Conservation (phyloP, 768 basidiomycete genomes). For the Mycena vitilis region DNA sequence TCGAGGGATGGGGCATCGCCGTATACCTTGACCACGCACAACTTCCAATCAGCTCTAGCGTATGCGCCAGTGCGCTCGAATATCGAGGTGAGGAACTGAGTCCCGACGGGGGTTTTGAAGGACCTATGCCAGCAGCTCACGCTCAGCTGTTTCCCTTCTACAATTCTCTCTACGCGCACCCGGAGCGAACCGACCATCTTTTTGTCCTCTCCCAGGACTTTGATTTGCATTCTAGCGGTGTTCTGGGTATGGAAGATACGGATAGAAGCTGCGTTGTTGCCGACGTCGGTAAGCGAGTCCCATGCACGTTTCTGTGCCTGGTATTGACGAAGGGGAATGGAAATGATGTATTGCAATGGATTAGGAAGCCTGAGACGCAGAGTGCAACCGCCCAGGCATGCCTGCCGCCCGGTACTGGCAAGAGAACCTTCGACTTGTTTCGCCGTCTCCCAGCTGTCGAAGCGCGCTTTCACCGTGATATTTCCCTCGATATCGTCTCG, state of each 20-base stretch:
- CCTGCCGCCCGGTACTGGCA: conserved; percentile 44
- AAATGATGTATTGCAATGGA: conserved; percentile 63
- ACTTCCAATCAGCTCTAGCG: conserved; percentile 60
- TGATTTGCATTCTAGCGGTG: conserved; percentile 48
- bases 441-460: conserved; percentile 62
- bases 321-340: conserved; percentile 61
- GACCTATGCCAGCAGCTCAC: conserved; percentile 62
- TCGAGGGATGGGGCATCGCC: conserved; percentile 55
- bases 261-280: conserved; percentile 51
- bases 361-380: conserved; percentile 58
- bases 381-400: conserved; percentile 44
- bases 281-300: conserved; percentile 53
- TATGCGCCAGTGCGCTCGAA: conserved; percentile 52
- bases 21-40: conserved; percentile 57
- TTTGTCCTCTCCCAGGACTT: conserved; percentile 63
- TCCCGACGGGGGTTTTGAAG: conserved; percentile 45
- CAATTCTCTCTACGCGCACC: conserved; percentile 68
- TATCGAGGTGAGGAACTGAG: conserved; percentile 50
- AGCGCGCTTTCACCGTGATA: conserved; percentile 55
- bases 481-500: conserved; percentile 44
- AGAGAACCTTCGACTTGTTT: conserved; percentile 53
- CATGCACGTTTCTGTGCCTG: conserved; percentile 61
- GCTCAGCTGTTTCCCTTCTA: conserved; percentile 60
- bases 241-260: conserved; percentile 39
- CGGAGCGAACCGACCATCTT: conserved; percentile 67